Evolutionary conservation across 1,284 basidiomycete species (phyloP), one percentile per base, ranked within the genome.

Genomic region (Naganishia sp.): DNA sequence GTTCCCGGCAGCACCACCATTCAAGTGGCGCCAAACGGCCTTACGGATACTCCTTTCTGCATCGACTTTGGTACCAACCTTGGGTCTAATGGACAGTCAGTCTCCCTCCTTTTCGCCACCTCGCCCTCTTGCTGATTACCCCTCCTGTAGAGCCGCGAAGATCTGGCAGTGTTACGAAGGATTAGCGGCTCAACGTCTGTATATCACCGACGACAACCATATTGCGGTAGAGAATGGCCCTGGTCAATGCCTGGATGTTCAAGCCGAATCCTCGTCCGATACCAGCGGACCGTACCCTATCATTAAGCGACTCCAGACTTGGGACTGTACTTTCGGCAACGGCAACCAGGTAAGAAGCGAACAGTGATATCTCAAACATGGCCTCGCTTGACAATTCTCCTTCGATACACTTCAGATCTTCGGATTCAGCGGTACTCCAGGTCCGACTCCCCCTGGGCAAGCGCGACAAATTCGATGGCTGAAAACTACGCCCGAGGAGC

Each of bases 121-220:
- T 39, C 36, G 13, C 13, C 36, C 36, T 39, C 36, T 39, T 39
- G 36, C 36, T 39, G 36, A 39, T 13, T 39, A 2, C 13, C 36
- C 13, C 7, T 9, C 36, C 13, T 39, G 36, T 13, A 39, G 36
- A 39, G 7, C 7, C 36, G 36, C 36, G 36, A 70, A 70, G 67
- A 70, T 70, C 64, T 69, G 68, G 68, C 36, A 63, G 7, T 65
- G 63, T 39, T 69, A 67, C 66, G 55, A 65, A 28, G 67, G 50
- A 15, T 63, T 70, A 16, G 21, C 69, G 3, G 63, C 67, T 16
- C 66, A 68, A 31, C 61, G 64, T 48, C 50, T 63, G n/a, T 68
- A 55, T 25, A 46, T 57, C 55, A 68, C 66, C 43, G 48, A 44
- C 10, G 66, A 66, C 50, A 60, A 46, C 15, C 65, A 66, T 52